Conservation (phyloP, 2,329 filamentous ascomycete species). For the Beauveria sp. region DNA sequence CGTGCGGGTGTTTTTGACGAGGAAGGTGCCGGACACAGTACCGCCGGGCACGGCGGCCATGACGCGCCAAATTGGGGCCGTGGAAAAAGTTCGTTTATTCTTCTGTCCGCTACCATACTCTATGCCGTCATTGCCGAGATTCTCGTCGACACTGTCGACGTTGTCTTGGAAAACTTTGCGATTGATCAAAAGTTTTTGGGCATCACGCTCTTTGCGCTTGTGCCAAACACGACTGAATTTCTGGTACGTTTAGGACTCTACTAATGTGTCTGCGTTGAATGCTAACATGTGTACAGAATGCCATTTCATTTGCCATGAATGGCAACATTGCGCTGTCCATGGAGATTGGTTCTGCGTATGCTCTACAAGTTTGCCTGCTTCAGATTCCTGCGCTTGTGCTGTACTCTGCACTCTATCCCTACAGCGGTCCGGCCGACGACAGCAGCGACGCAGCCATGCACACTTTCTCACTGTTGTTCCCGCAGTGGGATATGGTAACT, state of each 20-base stretch:
- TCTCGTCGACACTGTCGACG: slow-evolving; percentile 91
- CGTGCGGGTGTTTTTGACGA: slow-evolving; percentile 40
- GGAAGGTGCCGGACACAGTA: slow-evolving; percentile 22
- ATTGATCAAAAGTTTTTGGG: slow-evolving; percentile 97
- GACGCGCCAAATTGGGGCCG: slow-evolving; percentile 99
- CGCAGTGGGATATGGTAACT: slow-evolving; percentile 98
- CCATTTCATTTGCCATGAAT: slow-evolving; percentile 99
- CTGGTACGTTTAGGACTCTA: slow-evolving; percentile 50
- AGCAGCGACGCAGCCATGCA: slow-evolving; percentile 39
- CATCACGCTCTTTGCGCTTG: slow-evolving; percentile 91
- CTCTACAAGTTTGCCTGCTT: slow-evolving; percentile 87
- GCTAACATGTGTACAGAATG: slow-evolving; percentile 53
- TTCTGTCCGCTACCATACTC: slow-evolving; percentile 79
- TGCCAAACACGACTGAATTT: slow-evolving; percentile 97
- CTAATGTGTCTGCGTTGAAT: not conserved
- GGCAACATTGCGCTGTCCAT: slow-evolving; percentile 97
- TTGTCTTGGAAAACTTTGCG: slow-evolving; percentile 82
- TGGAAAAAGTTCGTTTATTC: slow-evolving; percentile 79
- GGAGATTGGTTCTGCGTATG: slow-evolving; percentile 98
- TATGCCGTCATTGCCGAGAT: slow-evolving; percentile 99
- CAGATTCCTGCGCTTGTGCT: slow-evolving; percentile 90
- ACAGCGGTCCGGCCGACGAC: slow-evolving; percentile 29
- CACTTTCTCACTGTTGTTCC: slow-evolving; percentile 85
- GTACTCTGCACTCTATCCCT: slow-evolving; percentile 71
- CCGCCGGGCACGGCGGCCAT: slow-evolving; percentile 61